Evolutionary conservation across 805 yeast genomes (phyloP).

Genomic region (Kluyveromyces lactis): DNA sequence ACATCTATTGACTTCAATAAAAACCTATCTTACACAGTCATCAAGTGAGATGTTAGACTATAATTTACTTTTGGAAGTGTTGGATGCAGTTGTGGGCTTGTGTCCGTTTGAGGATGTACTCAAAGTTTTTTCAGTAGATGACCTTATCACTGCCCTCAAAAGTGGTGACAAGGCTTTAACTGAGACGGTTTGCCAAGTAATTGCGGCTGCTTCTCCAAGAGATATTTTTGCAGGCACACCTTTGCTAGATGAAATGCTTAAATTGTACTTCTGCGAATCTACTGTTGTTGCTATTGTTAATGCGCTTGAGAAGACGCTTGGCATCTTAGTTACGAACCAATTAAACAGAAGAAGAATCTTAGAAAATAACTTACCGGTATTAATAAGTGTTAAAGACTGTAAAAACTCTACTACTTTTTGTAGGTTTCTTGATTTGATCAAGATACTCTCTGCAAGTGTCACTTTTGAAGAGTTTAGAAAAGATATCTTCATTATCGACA

Average conservation of each 20-base stretch:
- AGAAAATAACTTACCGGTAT: conserved; percentile 12
- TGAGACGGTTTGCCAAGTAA: conserved; percentile 20
- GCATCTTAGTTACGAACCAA: conserved; percentile 14
- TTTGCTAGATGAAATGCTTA: conserved; percentile 17
- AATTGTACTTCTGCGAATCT: conserved; percentile 14
- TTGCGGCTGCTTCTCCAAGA: conserved; percentile 22
- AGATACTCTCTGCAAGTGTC: conserved; percentile 9
- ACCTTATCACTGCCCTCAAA: conserved; percentile 16
- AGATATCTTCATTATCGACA: conserved; percentile 13
- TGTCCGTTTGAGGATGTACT: conserved; percentile 20
- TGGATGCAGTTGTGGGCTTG: conserved; percentile 14
- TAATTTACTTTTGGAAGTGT: conserved; percentile 13
- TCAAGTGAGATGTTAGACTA: conserved; percentile 13
- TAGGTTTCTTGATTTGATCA: conserved; percentile 20
- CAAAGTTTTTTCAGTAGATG: conserved; percentile 14
- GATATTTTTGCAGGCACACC: conserved; percentile 17
- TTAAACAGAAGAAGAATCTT: conserved; percentile 17
- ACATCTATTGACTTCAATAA: conserved; percentile 14
- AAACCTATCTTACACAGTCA: conserved; percentile 9
- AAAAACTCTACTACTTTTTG: conserved; percentile 11
- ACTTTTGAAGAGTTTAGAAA: conserved; percentile 13
- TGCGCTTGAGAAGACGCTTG: conserved; percentile 18
- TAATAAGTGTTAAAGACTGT: conserved; percentile 12
- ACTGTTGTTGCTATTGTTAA: conserved; percentile 17
- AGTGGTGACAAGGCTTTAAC: conserved; percentile 15